Percentiles rank a stretch among this genome's conserved stretches.
These are phyloP conservation scores for Clathrus columnatus DNA, from an alignment of 768 basidiomycete genomes.

Conservation along the genomic window DNA sequence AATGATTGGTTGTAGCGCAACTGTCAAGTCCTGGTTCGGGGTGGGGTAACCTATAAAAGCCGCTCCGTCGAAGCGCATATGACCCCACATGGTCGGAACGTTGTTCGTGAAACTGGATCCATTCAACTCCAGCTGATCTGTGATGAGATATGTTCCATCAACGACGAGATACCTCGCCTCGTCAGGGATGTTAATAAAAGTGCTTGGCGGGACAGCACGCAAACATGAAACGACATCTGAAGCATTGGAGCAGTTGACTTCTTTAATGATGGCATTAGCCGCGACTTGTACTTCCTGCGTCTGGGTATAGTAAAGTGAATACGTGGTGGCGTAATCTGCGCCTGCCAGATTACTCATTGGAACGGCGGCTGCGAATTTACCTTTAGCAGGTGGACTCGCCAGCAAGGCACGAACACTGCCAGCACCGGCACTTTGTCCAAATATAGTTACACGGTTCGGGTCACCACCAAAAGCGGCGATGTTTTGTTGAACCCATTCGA, in stretches of 20 bases:
- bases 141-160: constrained; percentile 38
- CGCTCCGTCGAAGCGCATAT: constrained; percentile 43
- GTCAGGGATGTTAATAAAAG: constrained; percentile 27
- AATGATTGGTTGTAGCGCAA: constrained; percentile 15
- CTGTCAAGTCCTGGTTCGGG: constrained; percentile 10
- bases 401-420: constrained; percentile 33
- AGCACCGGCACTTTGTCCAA: constrained; percentile 48
- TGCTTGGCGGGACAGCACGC: constrained; percentile 24
- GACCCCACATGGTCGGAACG: constrained; percentile 40
- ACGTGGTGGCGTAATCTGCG: constrained; percentile 38
- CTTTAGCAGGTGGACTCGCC: constrained; percentile 27
- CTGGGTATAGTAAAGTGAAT: constrained; percentile 42
- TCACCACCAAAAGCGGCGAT: constrained; percentile 54
- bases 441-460: constrained; percentile 40
- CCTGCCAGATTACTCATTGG: constrained; percentile 41
- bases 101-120: constrained; percentile 32
- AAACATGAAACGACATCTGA: constrained; percentile 32
- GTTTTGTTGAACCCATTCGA: constrained; percentile 42
- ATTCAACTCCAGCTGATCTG: constrained; percentile 30
- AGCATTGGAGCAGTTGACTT: constrained; percentile 31
- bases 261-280: constrained; percentile 25
- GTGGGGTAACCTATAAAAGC: constrained; percentile 36
- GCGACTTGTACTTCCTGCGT: constrained; percentile 31
- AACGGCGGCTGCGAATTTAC: constrained; percentile 33
- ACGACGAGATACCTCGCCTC: constrained; percentile 33